Base-by-base conservation (phyloP, 306 rosid genomes). In the Inga laurina region DNA sequence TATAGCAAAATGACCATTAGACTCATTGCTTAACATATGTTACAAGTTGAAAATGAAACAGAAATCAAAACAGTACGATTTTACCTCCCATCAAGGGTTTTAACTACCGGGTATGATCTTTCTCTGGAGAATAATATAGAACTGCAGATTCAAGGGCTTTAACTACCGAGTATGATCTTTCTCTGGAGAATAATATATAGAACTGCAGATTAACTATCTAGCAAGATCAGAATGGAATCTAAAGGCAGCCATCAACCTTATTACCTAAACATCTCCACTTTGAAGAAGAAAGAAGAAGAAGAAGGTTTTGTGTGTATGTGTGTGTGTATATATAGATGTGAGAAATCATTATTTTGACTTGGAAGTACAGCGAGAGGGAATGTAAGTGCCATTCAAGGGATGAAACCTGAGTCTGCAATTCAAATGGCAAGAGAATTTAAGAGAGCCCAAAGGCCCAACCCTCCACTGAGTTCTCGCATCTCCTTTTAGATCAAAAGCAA, bases 371-470 rank as follows among this genome's bases (percentile, higher is more conserved):
- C 62, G 80, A 0, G 89, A 79, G 35, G 56, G 80, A n/a, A 90
- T 81, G 72, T 91, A 95, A 54, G 84, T 85, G 34, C 97, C 93
- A 83, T 90, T 90, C 16, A 76, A 45, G 1, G 90, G 91, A 24
- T 78, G 93, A 30, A 96, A 96, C 82, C 67, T 84, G 45, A 96
- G 94, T 8, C 18, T 76, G 77, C 99, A 96, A 57, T 85, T 82
- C 69, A 96, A 79, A 72, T 76, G 91, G 49, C 86, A 85, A 76
- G 56, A 73, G 81, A 86, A 91, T 77, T 84, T 93, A 3, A 93
- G 71, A 39, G 99, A 91, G 1, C 97, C 93, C 27, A 96, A 5
- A 66, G 72, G 77, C 8, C 97, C 91, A 18, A 96, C 83, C 74
- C 87, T 85, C 98, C 97, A 96, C 48, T 82, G 85, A 7, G 91